These are phyloP conservation scores for cucumber (Cucumis sativus) DNA, from an alignment of 306 rosid species.

Conservation along the genomic window Cucumber_9930_V3 NC_026659.2:29825001-29825500, in stretches of 20 bases:
- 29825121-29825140: too few species aligned
- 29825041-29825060: too few species aligned
- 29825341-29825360: not conserved
- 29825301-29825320: not conserved
- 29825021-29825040: too few species aligned
- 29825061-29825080: too few species aligned
- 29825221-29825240: not conserved
- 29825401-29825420: not conserved
- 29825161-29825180: not conserved
- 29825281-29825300: not conserved
- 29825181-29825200: not conserved
- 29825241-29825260: not conserved
- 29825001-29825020: too few species aligned
- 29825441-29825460: too few species aligned
- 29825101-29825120: too few species aligned
- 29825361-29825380: not conserved
- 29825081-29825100: too few species aligned
- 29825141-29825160: too few species aligned
- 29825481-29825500: not conserved
- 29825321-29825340: not conserved
- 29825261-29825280: not conserved
- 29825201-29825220: not conserved
- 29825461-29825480: not conserved
- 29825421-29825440: not conserved
- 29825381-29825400: not conserved